phyloP scores from a whole-genome alignment of 179 eudicot species.

The Amaranthus tricolor region DNA sequence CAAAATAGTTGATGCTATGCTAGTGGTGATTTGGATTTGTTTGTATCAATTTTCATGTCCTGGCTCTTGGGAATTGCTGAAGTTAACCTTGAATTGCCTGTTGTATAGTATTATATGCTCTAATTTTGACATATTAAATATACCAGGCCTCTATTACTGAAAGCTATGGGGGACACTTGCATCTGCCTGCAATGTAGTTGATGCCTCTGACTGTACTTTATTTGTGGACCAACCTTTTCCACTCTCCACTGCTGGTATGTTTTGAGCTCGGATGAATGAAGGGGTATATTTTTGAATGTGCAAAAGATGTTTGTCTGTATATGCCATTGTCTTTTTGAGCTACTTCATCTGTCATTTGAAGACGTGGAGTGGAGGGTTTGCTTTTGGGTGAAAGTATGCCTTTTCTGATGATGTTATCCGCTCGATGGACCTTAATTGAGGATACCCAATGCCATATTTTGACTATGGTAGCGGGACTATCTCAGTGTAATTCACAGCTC shows the following conservation, averaged over 20 bases:
- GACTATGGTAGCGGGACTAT: not conserved
- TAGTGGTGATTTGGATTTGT: not conserved
- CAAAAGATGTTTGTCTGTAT: not conserved
- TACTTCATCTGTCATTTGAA: not conserved
- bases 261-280: not conserved
- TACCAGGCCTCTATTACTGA: constrained; percentile 34
- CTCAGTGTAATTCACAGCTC: not conserved
- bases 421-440: not conserved
- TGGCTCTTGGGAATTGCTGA: not conserved
- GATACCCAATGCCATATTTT: not conserved
- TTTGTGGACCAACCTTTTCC: not conserved
- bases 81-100: not conserved
- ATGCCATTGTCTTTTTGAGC: not conserved
- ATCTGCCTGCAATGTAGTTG: constrained; percentile 30
- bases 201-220: not conserved
- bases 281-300: not conserved
- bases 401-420: not conserved
- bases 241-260: constrained; percentile 3
- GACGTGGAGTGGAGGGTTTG: not conserved
- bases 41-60: not conserved
- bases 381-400: not conserved
- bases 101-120: not conserved
- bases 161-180: constrained; percentile 72
- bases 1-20: not conserved
- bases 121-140: constrained; percentile 14